Conservation (phyloP, 129 eudicot species). For the Flaveria ramosissima region DNA sequence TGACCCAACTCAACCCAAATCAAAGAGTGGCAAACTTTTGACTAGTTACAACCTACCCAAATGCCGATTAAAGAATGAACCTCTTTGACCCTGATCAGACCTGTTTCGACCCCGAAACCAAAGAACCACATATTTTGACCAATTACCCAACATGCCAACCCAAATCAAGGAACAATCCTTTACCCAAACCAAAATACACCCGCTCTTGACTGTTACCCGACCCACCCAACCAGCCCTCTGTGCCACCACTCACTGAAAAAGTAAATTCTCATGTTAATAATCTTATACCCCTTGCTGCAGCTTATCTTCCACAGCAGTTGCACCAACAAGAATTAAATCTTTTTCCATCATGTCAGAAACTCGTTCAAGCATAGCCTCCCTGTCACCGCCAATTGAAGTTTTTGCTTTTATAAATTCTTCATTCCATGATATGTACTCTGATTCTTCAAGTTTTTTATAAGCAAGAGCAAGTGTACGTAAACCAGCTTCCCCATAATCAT, state of each 20-base stretch:
- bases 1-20: neutral
- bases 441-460: conserved; percentile 70
- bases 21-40: neutral
- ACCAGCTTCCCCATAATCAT: conserved; percentile 94
- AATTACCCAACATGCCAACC: neutral
- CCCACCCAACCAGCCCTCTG: neutral
- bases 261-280: neutral
- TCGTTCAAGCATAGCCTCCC: conserved; percentile 81
- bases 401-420: conserved; percentile 84
- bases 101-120: neutral
- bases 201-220: neutral
- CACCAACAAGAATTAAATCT: conserved; percentile 91
- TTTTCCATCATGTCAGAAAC: conserved; percentile 81
- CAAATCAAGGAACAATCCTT: neutral
- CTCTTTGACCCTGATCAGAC: neutral
- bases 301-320: conserved; percentile 98
- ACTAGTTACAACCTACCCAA: neutral
- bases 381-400: conserved; percentile 80
- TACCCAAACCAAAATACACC: neutral
- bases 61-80: neutral
- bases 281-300: conserved; percentile 80
- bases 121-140: neutral
- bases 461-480: conserved; percentile 92
- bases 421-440: conserved; percentile 78
- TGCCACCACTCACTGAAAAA: neutral